A percentile compares a stretch with the other conserved stretches of the same genome.
phyloP scores from a whole-genome alignment of 345 rosid genomes.

The Salix caprea region DNA sequence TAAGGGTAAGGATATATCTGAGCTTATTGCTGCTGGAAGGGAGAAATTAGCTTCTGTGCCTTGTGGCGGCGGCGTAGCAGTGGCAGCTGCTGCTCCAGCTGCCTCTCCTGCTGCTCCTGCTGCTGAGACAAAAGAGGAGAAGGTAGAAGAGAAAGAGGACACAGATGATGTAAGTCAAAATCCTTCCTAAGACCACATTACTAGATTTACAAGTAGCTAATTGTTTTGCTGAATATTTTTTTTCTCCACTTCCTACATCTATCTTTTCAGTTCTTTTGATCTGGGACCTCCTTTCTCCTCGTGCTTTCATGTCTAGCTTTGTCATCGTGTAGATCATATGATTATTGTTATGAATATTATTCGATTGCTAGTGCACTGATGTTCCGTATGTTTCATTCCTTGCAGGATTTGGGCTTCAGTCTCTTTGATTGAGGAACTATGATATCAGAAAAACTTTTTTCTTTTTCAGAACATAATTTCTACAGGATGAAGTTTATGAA shows the following conservation, averaged over 20 bases:
- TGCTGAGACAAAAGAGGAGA: slow-evolving; percentile 14
- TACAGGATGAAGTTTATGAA: no score
- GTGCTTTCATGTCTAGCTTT: no score
- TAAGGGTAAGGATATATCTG: slow-evolving; percentile 12
- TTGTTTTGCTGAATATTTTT: no score
- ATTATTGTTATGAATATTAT: no score
- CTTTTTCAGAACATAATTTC: no score
- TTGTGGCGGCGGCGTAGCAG: slow-evolving; percentile 19
- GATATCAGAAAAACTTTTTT: no score
- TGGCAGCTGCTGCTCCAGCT: neutral
- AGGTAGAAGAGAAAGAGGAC: slow-evolving; percentile 19
- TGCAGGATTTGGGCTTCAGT: neutral
- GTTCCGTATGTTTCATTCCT: neutral
- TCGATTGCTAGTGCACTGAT: neutral
- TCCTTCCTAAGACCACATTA: neutral
- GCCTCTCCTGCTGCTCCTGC: neutral
- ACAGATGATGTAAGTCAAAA: slow-evolving; percentile 10
- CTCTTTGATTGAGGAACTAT: slow-evolving; percentile 6
- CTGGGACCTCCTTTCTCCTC: no score
- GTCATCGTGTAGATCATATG: no score
- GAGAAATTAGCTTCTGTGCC: slow-evolving; percentile 30
- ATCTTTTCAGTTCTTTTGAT: no score
- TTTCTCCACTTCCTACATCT: no score
- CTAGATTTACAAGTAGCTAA: no score
- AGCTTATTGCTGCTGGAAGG: slow-evolving; percentile 21